These are phyloP conservation scores for Phalaenopsis hybrid DNA, from an alignment of 116 monocot species.

Conservation along the genomic window DNA sequence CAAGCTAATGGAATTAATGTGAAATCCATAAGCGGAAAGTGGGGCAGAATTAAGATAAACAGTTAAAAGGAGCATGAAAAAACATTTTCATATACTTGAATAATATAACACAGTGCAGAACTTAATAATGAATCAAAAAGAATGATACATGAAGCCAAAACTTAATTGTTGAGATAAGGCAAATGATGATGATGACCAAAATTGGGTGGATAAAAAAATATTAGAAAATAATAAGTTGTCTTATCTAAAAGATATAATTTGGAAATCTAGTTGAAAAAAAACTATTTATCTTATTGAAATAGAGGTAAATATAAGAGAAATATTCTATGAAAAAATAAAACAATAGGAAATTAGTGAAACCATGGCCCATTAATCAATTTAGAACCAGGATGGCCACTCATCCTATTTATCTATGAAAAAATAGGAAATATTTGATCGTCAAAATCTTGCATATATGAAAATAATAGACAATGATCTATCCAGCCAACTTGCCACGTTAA, in stretches of 20 bases:
- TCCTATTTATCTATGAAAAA: neutral
- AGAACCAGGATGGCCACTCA: neutral
- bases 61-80: neutral
- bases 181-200: neutral
- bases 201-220: neutral
- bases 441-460: neutral
- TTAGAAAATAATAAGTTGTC: neutral
- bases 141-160: neutral
- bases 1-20: neutral
- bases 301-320: neutral
- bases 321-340: neutral
- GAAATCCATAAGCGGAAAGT: neutral
- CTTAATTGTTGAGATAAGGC: neutral
- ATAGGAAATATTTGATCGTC: neutral
- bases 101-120: neutral
- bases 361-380: neutral
- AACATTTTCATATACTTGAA: neutral
- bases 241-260: neutral
- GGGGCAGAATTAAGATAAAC: neutral
- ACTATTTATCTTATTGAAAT: neutral
- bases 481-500: neutral
- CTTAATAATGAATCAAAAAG: neutral
- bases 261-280: neutral
- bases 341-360: neutral
- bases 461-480: neutral